A percentile compares a stretch with the other conserved stretches of the same genome.
Conservation (phyloP, 176 grass and related monocot species). For the Stipa capillata region DNA sequence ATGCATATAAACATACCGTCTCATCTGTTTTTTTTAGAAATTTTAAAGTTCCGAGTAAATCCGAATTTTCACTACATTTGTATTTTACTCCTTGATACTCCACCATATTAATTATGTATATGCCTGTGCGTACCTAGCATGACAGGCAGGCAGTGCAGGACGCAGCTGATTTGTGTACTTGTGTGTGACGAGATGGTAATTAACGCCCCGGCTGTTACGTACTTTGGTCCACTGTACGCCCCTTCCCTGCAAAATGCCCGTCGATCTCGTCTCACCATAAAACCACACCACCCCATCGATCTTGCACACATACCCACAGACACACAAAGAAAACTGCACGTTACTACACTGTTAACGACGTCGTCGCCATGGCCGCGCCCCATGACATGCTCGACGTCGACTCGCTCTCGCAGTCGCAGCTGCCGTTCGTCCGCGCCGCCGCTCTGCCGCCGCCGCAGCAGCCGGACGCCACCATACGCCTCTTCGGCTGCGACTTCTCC, state of each 20-base stretch:
- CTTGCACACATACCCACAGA: neutral
- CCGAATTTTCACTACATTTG: too few relatives aligned
- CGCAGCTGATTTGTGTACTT: conserved; percentile 20
- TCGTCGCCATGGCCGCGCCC: conserved; percentile 38
- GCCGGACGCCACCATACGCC: conserved; percentile 46
- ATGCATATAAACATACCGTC: too few relatives aligned
- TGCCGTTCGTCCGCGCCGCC: conserved; percentile 16
- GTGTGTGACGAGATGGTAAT: conserved; percentile 7
- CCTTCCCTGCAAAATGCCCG: neutral
- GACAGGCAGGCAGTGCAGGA: conserved; percentile 9
- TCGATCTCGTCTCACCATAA: conserved; percentile 9
- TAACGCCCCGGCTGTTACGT: conserved; percentile 1
- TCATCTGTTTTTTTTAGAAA: too few relatives aligned
- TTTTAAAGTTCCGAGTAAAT: too few relatives aligned
- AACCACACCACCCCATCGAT: conserved; percentile 4
- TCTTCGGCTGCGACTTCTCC: conserved; percentile 81
- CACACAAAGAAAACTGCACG: neutral
- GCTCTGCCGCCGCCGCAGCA: neutral
- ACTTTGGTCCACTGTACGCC: neutral
- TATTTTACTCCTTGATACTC: too few relatives aligned
- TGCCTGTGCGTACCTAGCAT: neutral
- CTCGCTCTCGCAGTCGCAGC: too few relatives aligned
- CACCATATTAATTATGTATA: too few relatives aligned
- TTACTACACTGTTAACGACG: too few relatives aligned
- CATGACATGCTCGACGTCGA: conserved; percentile 8